Percentiles rank a stretch among this genome's conserved stretches.
phyloP scores from a whole-genome alignment of 345 rosid species.

The Salix koriyanagi region DNA sequence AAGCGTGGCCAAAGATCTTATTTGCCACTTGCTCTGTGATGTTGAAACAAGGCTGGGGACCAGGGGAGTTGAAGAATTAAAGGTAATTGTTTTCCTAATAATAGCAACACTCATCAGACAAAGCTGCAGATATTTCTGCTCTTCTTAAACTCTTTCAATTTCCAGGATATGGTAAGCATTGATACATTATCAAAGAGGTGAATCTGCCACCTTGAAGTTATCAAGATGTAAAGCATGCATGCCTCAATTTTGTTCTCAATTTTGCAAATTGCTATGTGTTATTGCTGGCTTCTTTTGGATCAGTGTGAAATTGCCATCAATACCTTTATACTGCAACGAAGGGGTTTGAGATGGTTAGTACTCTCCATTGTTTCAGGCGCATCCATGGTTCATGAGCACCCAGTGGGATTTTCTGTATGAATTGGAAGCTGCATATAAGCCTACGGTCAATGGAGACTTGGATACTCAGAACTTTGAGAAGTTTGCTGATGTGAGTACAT shows the following conservation, averaged over 20 bases:
- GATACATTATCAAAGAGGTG: background rate
- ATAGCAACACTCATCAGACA: background rate
- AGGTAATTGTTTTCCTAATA: constrained; percentile 42
- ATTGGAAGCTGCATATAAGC: constrained; percentile 79
- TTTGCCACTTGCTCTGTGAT: constrained; percentile 84
- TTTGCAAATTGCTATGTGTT: background rate
- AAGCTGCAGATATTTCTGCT: constrained; percentile 2
- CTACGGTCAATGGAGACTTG: constrained; percentile 77
- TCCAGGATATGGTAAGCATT: background rate
- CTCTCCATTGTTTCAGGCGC: constrained; percentile 47
- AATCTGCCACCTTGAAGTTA: background rate
- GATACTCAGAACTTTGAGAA: constrained; percentile 98
- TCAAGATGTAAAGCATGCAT: background rate
- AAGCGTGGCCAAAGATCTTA: constrained; percentile 75
- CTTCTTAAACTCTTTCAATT: background rate
- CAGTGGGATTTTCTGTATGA: constrained; percentile 88
- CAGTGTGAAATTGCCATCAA: background rate
- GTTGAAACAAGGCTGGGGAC: constrained; percentile 90
- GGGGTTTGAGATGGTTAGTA: constrained; percentile 10
- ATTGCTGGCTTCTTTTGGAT: background rate
- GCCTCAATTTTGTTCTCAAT: background rate
- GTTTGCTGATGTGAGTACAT: constrained; percentile 82
- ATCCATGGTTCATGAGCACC: constrained; percentile 72
- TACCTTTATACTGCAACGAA: background rate
- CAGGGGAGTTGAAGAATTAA: constrained; percentile 81